A percentile compares a stretch with the other conserved stretches of the same genome.
Conservation (phyloP, 2,329 filamentous ascomycete genomes). For the Phaeosphaeriaceae sp. region DNA sequence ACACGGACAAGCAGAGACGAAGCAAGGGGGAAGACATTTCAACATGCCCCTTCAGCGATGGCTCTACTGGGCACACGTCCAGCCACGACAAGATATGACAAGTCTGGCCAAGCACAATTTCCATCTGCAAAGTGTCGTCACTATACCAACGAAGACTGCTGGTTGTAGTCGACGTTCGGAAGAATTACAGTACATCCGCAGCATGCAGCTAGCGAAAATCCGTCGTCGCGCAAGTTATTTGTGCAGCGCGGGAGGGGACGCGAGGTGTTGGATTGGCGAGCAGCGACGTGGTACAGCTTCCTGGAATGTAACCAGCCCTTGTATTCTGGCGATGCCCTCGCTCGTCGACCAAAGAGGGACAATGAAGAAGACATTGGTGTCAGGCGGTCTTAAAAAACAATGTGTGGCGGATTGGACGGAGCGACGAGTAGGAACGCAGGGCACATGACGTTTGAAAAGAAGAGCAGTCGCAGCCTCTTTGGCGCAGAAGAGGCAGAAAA, state of each 20-base stretch:
- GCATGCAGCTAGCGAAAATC: conserved; percentile 38
- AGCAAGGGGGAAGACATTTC: conserved; percentile 45
- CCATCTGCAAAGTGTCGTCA: conserved; percentile 21
- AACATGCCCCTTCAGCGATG: conserved; percentile 32
- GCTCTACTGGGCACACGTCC: conserved; percentile 40
- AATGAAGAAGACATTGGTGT: conserved; percentile 21
- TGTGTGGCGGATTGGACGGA: conserved; percentile 9
- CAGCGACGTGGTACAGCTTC: conserved; percentile 34
- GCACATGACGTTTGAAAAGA: conserved; percentile 10
- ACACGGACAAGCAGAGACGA: conserved; percentile 36
- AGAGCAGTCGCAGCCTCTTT: conserved; percentile 15
- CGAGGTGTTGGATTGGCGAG: conserved; percentile 27
- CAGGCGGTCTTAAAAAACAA: conserved; percentile 10
- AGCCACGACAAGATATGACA: conserved; percentile 26
- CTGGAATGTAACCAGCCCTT: conserved; percentile 42
- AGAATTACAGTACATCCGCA: conserved; percentile 33
- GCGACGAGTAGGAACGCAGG: background rate
- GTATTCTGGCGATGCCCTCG: conserved; percentile 17
- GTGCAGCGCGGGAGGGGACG: conserved; percentile 26
- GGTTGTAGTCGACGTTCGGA: conserved; percentile 32
- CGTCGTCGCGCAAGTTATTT: conserved; percentile 37
- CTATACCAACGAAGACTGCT: conserved; percentile 21
- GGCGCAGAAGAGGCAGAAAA: conserved; percentile 4
- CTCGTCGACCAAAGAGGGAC: conserved; percentile 20
- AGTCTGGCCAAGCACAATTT: conserved; percentile 21